Conservation (phyloP, 2,329 filamentous ascomycete genomes). For the Tetracladium maxilliforme region DNA sequence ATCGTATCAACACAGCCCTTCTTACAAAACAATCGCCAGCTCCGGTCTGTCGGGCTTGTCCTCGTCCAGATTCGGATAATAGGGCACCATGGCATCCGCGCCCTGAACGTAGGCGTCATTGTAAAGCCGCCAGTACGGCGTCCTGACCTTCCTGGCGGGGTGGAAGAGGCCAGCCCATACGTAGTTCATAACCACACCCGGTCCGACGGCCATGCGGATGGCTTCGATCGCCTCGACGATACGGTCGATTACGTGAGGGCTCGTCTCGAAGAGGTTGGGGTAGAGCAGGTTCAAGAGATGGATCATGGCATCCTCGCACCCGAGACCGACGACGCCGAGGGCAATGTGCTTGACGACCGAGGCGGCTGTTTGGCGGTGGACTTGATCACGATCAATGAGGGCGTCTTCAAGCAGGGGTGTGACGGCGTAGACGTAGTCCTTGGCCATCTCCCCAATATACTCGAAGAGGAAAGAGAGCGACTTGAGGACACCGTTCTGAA, state of each 20-base stretch:
- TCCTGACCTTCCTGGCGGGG: conserved; percentile 84
- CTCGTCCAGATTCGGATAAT: conserved; percentile 79
- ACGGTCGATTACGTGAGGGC: conserved; percentile 93
- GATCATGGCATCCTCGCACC: conserved; percentile 96
- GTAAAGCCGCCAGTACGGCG: conserved; percentile 92
- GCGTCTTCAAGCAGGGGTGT: conserved; percentile 93
- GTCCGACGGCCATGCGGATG: conserved; percentile 83
- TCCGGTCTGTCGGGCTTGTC: conserved; percentile 68
- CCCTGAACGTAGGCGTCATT: conserved; percentile 93
- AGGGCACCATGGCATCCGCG: conserved; percentile 90
- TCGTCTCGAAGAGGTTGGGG: conserved; percentile 95
- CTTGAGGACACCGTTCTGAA: conserved; percentile 97
- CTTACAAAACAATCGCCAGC: conserved; percentile 65
- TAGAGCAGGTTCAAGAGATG: conserved; percentile 93
- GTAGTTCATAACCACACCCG: conserved; percentile 91
- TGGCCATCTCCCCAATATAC: conserved; percentile 99
- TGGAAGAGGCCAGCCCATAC: conserved; percentile 97
- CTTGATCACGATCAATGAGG: conserved; percentile 93
- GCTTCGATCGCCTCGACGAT: conserved; percentile 97
- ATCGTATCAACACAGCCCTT: too few species aligned
- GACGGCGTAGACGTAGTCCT: conserved; percentile 98
- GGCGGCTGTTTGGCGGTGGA: conserved; percentile 91
- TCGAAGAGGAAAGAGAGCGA: conserved; percentile 95
- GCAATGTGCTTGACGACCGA: conserved; percentile 97
- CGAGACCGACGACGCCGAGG: conserved; percentile 89